phyloP scores from a whole-genome alignment of 2,329 filamentous ascomycete genomes.

The Ophiostoma perfectum region DNA sequence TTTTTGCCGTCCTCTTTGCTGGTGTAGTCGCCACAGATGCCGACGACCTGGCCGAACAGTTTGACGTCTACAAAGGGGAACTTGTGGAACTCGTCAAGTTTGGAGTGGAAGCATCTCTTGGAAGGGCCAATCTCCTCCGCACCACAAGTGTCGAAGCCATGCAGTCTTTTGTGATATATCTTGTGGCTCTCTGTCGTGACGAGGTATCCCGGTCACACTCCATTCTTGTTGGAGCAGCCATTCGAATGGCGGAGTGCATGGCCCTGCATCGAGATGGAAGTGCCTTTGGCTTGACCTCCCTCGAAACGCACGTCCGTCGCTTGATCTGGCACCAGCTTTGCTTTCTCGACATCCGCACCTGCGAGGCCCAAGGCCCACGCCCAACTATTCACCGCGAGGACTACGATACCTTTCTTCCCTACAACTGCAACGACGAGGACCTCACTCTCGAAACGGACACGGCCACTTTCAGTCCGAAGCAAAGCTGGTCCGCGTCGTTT shows the following conservation, averaged over 20 bases:
- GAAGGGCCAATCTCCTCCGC: constrained; percentile 63
- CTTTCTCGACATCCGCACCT: constrained; percentile 69
- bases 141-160: constrained; percentile 68
- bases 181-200: constrained; percentile 58
- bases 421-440: constrained; percentile 64
- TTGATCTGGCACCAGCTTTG: constrained; percentile 74
- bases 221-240: constrained; percentile 64
- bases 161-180: constrained; percentile 71
- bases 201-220: constrained; percentile 71
- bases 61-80: constrained; percentile 19
- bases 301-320: constrained; percentile 66
- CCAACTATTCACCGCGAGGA: constrained; percentile 68
- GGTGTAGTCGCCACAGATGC: constrained; percentile 55
- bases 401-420: constrained; percentile 66
- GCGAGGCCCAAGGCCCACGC: constrained; percentile 66
- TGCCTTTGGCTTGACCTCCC: constrained; percentile 57
- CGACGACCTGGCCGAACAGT: constrained; percentile 43
- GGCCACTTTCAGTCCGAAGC: constrained; percentile 36
- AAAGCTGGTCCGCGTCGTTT: constrained; percentile 62
- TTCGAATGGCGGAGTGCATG: constrained; percentile 72
- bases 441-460: constrained; percentile 43
- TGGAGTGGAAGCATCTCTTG: constrained; percentile 61
- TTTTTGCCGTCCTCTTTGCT: constrained; percentile 65
- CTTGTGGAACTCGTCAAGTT: constrained; percentile 52
- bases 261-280: constrained; percentile 67